A percentile compares a stretch with the other conserved stretches of the same genome.
These are phyloP conservation scores for Aquilaria sinensis DNA, from an alignment of 345 rosid species.

Conservation along the genomic window DNA sequence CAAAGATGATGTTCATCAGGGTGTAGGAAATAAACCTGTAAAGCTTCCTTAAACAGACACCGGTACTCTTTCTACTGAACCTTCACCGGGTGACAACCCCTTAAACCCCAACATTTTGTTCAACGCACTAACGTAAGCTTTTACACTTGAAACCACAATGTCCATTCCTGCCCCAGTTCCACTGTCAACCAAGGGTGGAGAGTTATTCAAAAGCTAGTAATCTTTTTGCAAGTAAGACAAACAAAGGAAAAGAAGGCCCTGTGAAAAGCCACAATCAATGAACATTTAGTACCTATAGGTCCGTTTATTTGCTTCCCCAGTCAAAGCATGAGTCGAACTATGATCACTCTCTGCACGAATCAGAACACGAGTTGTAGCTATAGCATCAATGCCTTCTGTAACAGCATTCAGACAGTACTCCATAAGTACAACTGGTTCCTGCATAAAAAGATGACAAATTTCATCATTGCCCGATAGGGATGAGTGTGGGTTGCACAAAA, in stretches of 20 bases:
- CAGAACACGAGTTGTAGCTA: conserved; percentile 88
- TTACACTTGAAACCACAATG: conserved; percentile 86
- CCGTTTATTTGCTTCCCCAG: conserved; percentile 51
- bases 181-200: conserved; percentile 25
- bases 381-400: conserved; percentile 96
- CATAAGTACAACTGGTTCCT: conserved; percentile 71
- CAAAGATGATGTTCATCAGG: no score
- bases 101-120: conserved; percentile 86
- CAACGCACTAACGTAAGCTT: conserved; percentile 76
- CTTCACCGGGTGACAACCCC: conserved; percentile 19
- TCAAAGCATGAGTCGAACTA: conserved; percentile 42
- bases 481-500: neutral
- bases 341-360: conserved; percentile 55
- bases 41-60: conserved; percentile 33
- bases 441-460: neutral
- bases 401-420: conserved; percentile 87
- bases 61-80: conserved; percentile 21
- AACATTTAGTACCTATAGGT: conserved; percentile 57
- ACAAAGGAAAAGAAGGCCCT: neutral
- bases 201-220: neutral
- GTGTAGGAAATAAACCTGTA: no score
- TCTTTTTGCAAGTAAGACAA: neutral
- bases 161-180: conserved; percentile 90
- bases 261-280: neutral
- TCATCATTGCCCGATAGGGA: neutral